Evolutionary conservation across 2,329 filamentous ascomycete genomes (phyloP).

Genomic region (Xylaria sp.): DNA sequence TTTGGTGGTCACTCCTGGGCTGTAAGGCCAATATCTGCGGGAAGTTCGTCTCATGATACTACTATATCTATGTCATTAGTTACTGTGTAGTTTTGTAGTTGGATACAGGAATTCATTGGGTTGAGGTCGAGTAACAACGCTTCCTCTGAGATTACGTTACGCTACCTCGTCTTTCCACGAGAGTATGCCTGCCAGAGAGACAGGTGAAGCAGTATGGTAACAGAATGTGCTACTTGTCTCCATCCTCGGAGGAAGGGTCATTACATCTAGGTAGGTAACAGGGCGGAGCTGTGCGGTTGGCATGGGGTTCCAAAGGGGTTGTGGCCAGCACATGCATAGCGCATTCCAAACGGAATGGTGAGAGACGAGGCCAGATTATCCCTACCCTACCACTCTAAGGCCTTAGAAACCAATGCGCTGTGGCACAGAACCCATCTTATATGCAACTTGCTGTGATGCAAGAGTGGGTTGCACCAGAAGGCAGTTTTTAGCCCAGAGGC

Average conservation of each 20-base stretch:
- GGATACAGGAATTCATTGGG: neutral
- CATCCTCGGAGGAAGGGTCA: neutral
- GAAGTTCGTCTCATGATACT: conserved; percentile 38
- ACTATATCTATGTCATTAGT: conserved; percentile 20
- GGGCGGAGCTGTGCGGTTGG: neutral
- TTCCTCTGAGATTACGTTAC: neutral
- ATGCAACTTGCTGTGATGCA: neutral
- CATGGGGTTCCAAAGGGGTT: neutral
- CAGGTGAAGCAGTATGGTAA: neutral
- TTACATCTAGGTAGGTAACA: conserved; percentile 6
- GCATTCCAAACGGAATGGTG: neutral
- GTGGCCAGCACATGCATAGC: neutral
- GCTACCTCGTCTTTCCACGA: neutral
- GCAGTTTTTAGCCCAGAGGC: neutral
- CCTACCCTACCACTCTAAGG: neutral
- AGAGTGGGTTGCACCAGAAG: neutral
- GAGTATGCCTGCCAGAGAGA: neutral
- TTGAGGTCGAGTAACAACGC: neutral
- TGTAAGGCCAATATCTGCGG: conserved; percentile 35
- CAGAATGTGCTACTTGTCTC: neutral
- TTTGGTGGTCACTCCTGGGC: conserved; percentile 46
- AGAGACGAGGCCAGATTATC: neutral
- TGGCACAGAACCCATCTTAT: neutral
- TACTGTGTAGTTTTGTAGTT: neutral
- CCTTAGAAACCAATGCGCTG: neutral